Evolutionary conservation across 2,329 filamentous ascomycete species (phyloP), one percentile per base, ranked within the genome.

Genomic region (Cercospora berteroae): DNA sequence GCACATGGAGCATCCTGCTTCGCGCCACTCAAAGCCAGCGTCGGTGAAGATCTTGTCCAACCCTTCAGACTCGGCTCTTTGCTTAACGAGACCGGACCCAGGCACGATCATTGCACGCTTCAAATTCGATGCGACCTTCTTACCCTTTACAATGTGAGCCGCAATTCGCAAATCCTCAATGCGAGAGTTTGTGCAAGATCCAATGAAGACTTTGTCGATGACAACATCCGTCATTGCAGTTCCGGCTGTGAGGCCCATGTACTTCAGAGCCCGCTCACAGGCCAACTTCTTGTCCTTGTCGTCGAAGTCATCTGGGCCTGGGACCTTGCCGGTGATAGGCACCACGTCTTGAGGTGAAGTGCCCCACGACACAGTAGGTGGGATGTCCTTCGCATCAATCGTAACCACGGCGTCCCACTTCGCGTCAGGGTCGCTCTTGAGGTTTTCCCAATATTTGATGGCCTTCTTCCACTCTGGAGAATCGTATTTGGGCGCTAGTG

Each of bases 1-100:
- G 79, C 95, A 98, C 95, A 99, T 99, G 70, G 92, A 96, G 87
- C 95, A 99, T 60, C 95, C 95, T 72, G 95, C 95, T 83, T 99
- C 95, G 78, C 95, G 89, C 94, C 94, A 98, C 80, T 98, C 94
- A 73, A 98, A 98, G 7, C 95, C 95, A 59, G 95, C 94, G 69
- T 96, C 92, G 8, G 83, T 77, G 81, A 99, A 98, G 77, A 97
- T 91, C 83, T 93, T 92, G 81, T 98, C 92, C 4, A 99, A 88
- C 63, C 94, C 94, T 81, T 98, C 95, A 2, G 87, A 83, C 81
- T 99, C 94, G 5, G 95, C 95, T 80, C 93, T 91, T 68, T 89
- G 88, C 85, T 97, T 98, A 75, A 99, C 91, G 7, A 98, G 87
- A 72, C 95, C 95, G 63, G 94, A 98, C 5, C 95, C 95, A 58